Percentiles rank a stretch among this genome's conserved stretches.
These are phyloP conservation scores for Candida chilensis DNA, from an alignment of 805 yeast species.

Conservation along the genomic window DNA sequence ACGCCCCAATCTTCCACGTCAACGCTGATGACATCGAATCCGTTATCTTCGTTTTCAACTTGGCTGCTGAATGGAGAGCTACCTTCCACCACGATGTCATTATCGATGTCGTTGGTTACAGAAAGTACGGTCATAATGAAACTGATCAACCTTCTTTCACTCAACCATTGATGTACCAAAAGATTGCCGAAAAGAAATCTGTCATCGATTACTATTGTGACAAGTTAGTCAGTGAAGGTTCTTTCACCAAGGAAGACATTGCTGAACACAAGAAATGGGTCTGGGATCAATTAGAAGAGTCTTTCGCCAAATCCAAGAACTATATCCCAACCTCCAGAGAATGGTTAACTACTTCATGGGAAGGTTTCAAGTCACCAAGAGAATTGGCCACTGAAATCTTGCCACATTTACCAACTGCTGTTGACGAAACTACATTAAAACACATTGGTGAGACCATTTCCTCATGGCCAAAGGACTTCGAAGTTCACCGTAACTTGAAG, in stretches of 20 bases:
- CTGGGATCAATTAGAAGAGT: slow-evolving; percentile 88
- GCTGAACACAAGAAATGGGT: slow-evolving; percentile 98
- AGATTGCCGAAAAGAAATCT: slow-evolving; percentile 81
- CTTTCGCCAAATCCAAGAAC: slow-evolving; percentile 81
- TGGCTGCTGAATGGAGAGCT: slow-evolving; percentile 98
- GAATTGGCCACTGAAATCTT: slow-evolving; percentile 92
- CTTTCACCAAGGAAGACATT: slow-evolving; percentile 84
- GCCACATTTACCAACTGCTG: slow-evolving; percentile 94
- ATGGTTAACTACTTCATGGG: slow-evolving; percentile 99
- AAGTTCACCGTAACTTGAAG: slow-evolving; percentile 90
- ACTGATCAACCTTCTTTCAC: slow-evolving; percentile 99
- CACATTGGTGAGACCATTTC: slow-evolving; percentile 74
- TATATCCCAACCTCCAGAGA: slow-evolving; percentile 88
- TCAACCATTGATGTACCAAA: slow-evolving; percentile 94
- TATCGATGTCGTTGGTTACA: slow-evolving; percentile 95
- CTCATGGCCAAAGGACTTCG: slow-evolving; percentile 79
- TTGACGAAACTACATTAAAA: slow-evolving; percentile 60
- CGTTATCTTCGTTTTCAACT: slow-evolving; percentile 79
- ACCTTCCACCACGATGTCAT: slow-evolving; percentile 95
- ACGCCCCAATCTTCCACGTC: slow-evolving; percentile 98
- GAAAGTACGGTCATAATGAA: slow-evolving; percentile 98
- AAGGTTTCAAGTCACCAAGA: slow-evolving; percentile 94
- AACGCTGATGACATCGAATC: slow-evolving; percentile 98
- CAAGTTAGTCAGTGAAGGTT: slow-evolving; percentile 74
- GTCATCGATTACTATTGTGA: slow-evolving; percentile 81